A percentile compares a stretch with the other conserved stretches of the same genome.
phyloP scores from a whole-genome alignment of 2,329 filamentous ascomycete genomes.

The Ascochyta clinopodiicola region DNA sequence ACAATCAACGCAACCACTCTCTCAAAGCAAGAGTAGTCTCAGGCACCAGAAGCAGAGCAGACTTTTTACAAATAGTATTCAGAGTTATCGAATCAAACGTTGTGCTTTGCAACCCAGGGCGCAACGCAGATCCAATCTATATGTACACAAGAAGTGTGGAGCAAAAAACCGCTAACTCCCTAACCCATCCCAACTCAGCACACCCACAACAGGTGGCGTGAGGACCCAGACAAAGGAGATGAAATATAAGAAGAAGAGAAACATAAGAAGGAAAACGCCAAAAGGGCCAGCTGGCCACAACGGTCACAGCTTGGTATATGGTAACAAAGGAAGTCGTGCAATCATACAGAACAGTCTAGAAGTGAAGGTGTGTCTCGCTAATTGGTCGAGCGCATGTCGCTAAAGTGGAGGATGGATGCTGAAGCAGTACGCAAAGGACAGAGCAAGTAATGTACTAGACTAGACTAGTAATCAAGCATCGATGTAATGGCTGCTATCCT shows the following conservation, averaged over 20 bases:
- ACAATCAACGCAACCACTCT: neutral
- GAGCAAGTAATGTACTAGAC: neutral
- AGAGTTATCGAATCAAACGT: neutral
- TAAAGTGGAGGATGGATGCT: constrained; percentile 15
- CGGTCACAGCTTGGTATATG: constrained; percentile 24
- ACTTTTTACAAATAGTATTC: constrained; percentile 5
- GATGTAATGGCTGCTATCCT: constrained; percentile 45
- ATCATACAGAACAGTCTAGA: constrained; percentile 37
- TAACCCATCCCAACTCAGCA: neutral
- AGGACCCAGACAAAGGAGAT: constrained; percentile 15
- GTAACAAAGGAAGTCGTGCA: constrained; percentile 43
- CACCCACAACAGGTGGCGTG: constrained; percentile 17
- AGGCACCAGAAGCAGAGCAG: neutral
- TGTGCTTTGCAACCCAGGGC: neutral
- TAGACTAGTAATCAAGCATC: constrained; percentile 37
- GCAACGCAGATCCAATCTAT: constrained; percentile 10
- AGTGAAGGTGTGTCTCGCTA: constrained; percentile 7
- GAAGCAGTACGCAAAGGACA: neutral
- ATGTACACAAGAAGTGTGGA: constrained; percentile 7
- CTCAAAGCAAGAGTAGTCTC: neutral
- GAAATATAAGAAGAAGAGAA: neutral
- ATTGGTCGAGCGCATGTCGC: constrained; percentile 2
- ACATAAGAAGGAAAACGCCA: constrained; percentile 5
- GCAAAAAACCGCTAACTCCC: neutral
- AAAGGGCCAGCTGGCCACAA: constrained; percentile 21